Evolutionary conservation across 176 grass and related monocot genomes (phyloP), one percentile per base, ranked within the genome.

Genomic region (Bothriochloa decipiens): DNA sequence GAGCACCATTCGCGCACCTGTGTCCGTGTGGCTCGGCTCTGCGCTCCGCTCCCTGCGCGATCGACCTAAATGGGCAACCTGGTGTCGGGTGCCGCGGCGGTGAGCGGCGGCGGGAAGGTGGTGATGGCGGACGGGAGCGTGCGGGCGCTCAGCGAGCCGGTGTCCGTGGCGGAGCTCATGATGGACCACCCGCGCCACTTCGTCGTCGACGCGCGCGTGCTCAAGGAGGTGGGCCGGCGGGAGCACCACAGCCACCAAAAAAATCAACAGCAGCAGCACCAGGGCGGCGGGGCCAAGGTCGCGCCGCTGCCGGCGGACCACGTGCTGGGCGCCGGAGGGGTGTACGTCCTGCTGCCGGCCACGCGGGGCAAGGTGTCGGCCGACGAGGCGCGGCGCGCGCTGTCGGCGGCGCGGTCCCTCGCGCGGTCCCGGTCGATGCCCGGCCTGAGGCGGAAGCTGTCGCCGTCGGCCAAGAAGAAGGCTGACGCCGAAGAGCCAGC

Each of bases 141-240:
- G 65, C 81, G 83, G 16, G 84, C 86, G 83, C 68, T 98, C 46
- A 86, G 86, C 65, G 84, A 82, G 73, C 93, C 96, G 16, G 92
- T 82, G 72, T 88, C 96, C 22, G 96, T 92, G 11, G 96, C 96
- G 5, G 96, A 98, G 89, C 79, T 98, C 61, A 98, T 98, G 96
- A 94, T 98, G 80, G 89, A 95, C 66, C 89, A 98, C 87, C 96
- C 92, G 16, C 87, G 88, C 61, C 91, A 93, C 81, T 95, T 95
- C 83, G 96, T 98, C 45, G 82, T 95, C 27, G 96, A 98, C 77
- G 86, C 87, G 81, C 89, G 90, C 42, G 75, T 83, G 16, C 87
- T 89, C 80, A 82, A 58, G 80, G 80, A 71, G 67, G 28, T 8
- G 50, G 74, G 29, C 4, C 28, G 73, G 20, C 74, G 53, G 74